Base-by-base conservation (phyloP, 2,329 filamentous ascomycete genomes). In the Trichoderma pleuroti region DNA sequence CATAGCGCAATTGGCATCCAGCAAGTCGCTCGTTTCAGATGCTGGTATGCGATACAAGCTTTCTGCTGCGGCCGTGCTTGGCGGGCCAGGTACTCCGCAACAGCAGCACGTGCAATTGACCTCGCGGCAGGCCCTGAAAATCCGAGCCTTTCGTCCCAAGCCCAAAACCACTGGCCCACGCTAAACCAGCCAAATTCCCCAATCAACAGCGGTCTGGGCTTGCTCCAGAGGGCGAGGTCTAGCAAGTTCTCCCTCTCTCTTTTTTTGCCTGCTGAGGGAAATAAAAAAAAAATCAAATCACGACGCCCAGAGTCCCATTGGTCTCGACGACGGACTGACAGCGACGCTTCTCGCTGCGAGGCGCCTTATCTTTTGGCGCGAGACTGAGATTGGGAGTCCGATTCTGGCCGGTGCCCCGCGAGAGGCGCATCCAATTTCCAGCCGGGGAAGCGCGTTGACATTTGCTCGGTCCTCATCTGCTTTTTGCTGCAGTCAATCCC, bases 121-220 rank as follows among this genome's bases (percentile, higher is more conserved):
- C 46, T 63, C 0, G 26, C 24, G 42, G 42, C 46, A n/a, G 32
- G 46, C 59, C 46, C 62, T 59, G 54, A 52, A 66, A 61, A 54
- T 34, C 32, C 8, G 59, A 68, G 52, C 54, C 64, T 67, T 28
- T 34, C 64, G 64, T 21, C 52, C 30, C 26, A 28, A 32, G 10
- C 28, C 52, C 46, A 65, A 52, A 18, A 16, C 34, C 26, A 30
- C 46, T 21, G 46, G 46, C 28, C 32, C 32, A 24, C 54, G 68
- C 52, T 24, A 42, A 68, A 57, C 62, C 56, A 62, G 57, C 6
- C 34, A 36, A 65, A 70, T 70, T 60, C 68, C 68, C 68, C 68
- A 65, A 70, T 70, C 68, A 52, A 56, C 57, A 68, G 63, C 70
- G 61, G 67, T 70, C 67, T 70, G 56, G 59, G 64, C 30, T 34